Evolutionary conservation across 2,329 filamentous ascomycete genomes (phyloP).

Genomic region (Penicillium sp.): DNA sequence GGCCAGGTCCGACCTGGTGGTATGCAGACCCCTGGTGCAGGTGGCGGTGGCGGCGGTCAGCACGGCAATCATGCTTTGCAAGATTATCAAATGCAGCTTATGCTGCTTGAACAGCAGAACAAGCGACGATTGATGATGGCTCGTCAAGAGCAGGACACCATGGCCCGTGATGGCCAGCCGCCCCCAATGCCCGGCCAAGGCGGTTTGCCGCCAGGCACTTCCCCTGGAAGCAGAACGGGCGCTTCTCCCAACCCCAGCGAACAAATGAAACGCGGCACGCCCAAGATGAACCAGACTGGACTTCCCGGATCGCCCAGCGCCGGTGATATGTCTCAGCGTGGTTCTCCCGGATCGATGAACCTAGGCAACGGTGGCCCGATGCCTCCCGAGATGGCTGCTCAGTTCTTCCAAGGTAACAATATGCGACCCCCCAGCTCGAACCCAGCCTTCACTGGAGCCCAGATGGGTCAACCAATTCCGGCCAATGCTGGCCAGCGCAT

Average conservation of each 20-base stretch:
- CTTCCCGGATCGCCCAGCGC: conserved; percentile 60
- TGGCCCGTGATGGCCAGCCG: conserved; percentile 52
- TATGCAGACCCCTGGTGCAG: conserved; percentile 41
- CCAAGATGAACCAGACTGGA: conserved; percentile 59
- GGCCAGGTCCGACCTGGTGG: conserved; percentile 41
- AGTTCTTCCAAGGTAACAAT: conserved; percentile 49
- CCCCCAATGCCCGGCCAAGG: conserved; percentile 48
- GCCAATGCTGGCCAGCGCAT: conserved; percentile 41
- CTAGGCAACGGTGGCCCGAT: conserved; percentile 54
- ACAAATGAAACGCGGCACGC: conserved; percentile 63
- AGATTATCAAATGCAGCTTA: conserved; percentile 71
- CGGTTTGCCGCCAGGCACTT: conserved; percentile 56
- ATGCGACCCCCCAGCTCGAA: conserved; percentile 63
- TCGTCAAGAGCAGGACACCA: conserved; percentile 66
- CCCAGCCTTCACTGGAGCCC: conserved; percentile 46
- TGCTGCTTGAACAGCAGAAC: conserved; percentile 69
- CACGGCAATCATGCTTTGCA: conserved; percentile 64
- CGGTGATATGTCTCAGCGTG: conserved; percentile 59
- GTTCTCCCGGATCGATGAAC: conserved; percentile 61
- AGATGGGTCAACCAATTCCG: conserved; percentile 48
- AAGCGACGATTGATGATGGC: conserved; percentile 68
- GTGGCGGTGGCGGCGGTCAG: conserved; percentile 18
- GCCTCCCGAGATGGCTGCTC: conserved; percentile 47
- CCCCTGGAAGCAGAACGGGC: conserved; percentile 57
- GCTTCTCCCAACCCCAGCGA: conserved; percentile 64